A percentile compares a stretch with the other conserved stretches of the same genome.
phyloP scores from a whole-genome alignment of 495 filamentous ascomycete genomes.

The Trichoderma virens region DNA sequence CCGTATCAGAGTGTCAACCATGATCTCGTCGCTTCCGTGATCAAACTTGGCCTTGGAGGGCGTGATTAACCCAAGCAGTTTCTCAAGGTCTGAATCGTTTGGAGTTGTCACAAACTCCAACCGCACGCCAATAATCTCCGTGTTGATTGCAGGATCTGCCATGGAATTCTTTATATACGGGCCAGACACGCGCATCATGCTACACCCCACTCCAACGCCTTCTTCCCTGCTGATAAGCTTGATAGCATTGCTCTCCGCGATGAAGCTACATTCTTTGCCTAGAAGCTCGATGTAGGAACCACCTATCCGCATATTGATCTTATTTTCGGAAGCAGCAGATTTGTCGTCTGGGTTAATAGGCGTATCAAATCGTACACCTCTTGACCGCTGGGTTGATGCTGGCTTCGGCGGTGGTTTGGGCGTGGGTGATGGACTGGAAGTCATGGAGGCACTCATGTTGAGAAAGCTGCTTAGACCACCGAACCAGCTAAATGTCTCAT shows the following conservation, averaged over 20 bases:
- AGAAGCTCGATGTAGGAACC: conserved; percentile 64
- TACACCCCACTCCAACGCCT: conserved; percentile 61
- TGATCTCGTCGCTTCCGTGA: conserved; percentile 78
- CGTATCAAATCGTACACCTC: conserved; percentile 69
- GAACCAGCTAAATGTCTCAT: conserved; percentile 81
- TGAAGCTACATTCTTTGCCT: conserved; percentile 69
- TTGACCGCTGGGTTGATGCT: conserved; percentile 35
- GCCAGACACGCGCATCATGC: conserved; percentile 64
- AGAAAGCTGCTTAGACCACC: conserved; percentile 90
- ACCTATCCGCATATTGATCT: conserved; percentile 68
- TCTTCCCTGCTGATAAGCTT: conserved; percentile 68
- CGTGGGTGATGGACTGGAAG: conserved; percentile 56
- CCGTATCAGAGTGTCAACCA: conserved; percentile 84
- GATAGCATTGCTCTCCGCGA: conserved; percentile 66
- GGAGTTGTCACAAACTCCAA: conserved; percentile 69
- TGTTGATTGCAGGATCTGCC: conserved; percentile 42
- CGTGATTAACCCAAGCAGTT: conserved; percentile 76
- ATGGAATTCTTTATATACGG: conserved; percentile 47
- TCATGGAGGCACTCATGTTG: conserved; percentile 77
- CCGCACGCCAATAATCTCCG: conserved; percentile 53
- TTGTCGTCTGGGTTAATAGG: conserved; percentile 39
- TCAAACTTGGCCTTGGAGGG: conserved; percentile 91
- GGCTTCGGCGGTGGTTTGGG: conserved; percentile 19
- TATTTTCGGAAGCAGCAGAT: conserved; percentile 45
- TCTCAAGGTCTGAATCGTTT: conserved; percentile 70